Base-by-base conservation (phyloP, 1,284 basidiomycete species). In the Tilletia caries region DNA sequence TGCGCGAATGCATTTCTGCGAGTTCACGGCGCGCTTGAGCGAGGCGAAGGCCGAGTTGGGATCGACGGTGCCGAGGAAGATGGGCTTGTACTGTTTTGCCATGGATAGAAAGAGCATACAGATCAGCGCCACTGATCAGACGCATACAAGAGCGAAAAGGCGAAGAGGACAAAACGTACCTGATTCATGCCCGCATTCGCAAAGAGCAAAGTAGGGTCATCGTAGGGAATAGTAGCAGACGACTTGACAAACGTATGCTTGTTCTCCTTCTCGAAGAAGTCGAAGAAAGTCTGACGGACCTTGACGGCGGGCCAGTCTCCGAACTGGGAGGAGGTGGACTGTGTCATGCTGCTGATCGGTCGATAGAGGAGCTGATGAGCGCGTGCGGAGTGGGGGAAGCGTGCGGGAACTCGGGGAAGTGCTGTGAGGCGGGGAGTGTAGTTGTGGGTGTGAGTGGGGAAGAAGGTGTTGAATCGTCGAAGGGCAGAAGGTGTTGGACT, bases 1-100 rank as follows among this genome's bases (percentile, higher is more conserved):
- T 4, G 95, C 95, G 73, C 95, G 89, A 76, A 98, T 98, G 84
- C 96, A 98, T 85, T 93, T 98, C 84, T 98, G 95, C 68, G 89
- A 91, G 86, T 98, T 98, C 85, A 91, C 93, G 1, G 94, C 95
- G 76, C 96, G 91, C 82, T 91, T 92, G 77, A 97, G 87, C 83
- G 91, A 93, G 70, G 91, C 88, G 79, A 97, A 88, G 65, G 91
- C 91, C 48, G 90, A 95, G 82, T 91, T 88, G 62, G 94, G 93
- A 85, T 98, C 95, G 70, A 95, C 94, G 4, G 92, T 96, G 74
- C 95, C 95, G 43, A 98, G 88, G 85, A 98, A 98, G 75, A 98
- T 93, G 65, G 92, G 86, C 86, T 98, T 98, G 87, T 92, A 98
- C 91, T 96, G 77, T 85, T 95, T 95, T 18, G 6, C 23, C 10